Base-by-base conservation (phyloP, 2,329 filamentous ascomycete species). In the Aspergillus calidoustus region DNA sequence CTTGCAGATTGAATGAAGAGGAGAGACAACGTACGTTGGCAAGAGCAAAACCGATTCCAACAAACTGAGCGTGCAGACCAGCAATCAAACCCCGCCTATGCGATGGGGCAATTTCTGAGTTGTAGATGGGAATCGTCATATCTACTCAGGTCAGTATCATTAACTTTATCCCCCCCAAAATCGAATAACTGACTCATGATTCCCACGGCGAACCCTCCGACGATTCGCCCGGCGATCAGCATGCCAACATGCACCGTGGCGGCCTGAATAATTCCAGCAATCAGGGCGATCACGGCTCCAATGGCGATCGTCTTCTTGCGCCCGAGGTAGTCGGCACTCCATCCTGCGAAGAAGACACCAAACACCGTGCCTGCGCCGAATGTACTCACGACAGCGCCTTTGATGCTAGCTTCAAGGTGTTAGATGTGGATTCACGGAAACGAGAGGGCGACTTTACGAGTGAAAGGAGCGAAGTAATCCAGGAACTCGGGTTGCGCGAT, bases 261-360 rank as follows among this genome's bases (percentile, higher is more conserved):
- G 13, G 59, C 53, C 46, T 61, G 59, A 22, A 61, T 61, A 28
- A 57, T 61, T 19, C 59, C 59, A 30, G 31, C 59, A 48, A 61
- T 47, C 47, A 61, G 28, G 38, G 59, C 59, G 44, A 61, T 53
- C 15, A 48, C 34, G 1, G 59, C 59, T 2, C 59, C 59, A 23
- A 61, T 61, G 6, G 28, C 54, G 30, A 61, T 61, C 15, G 59
- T 61, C 31, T 61, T 61, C 17, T 50, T 44, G 9, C 59, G 59
- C 25, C 57, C 58, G 17, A 60, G 23, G 23, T 51, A 60, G 19
- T 60, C 58, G 4, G 58, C 58, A 19, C 58, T 51, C 58, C 58
- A 60, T 51, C 52, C 58, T 17, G 52, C 52, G 46, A 60, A 60
- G 47, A 60, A 60, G n/a, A 60, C 58, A 3, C 58, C 58, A 28